Evolutionary conservation across 2,329 filamentous ascomycete genomes (phyloP), one percentile per base, ranked within the genome.

Genomic region (Emydomyces testavorans): DNA sequence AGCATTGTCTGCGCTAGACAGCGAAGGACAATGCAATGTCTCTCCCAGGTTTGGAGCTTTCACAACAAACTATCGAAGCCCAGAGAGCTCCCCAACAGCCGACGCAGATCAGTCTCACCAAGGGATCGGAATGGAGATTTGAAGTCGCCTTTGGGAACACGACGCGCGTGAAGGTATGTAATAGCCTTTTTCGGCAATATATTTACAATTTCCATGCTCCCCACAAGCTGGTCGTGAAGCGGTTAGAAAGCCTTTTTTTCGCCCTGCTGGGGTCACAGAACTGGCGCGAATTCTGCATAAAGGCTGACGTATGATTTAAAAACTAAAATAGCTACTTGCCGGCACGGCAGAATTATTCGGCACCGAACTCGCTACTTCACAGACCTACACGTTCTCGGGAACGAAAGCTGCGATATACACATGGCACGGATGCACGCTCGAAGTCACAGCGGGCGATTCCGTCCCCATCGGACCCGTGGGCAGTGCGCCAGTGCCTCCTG

Each of bases 261-360:
- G n/a, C n/a, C n/a, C n/a, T n/a, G n/a, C n/a, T 21, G 15, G 18
- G 13, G 28, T 8, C 28, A 3, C 4, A 6, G 21, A 23, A 20
- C 4, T 28, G 15, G 41, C 21, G 15, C 10, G 29, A 8, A 31
- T 31, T 31, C 29, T 31, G 8, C 10, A 31, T 2, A n/a, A 31
- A 31, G 8, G 3, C 3, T 2, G 7, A 15, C 29, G 8, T 11
- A 28, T n/a, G 15, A 13, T 13, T 4, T 11, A 2, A 29, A 41
- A 26, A 7, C 16, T n/a, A 13, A 15, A 73, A 29, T 36, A 88
- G 70, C 73, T 96, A 21, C 68, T 86, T 48, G 79, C 76, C 28
- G 92, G 92, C 52, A 87, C 82, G 1, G 92, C 90, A 41, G 92
- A 98, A 66, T 80, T 94, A 60, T 94, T 96, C 62, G 92, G 92